Base-by-base conservation (phyloP, 2,329 filamentous ascomycete species). In the Daldinia sp. region DNA sequence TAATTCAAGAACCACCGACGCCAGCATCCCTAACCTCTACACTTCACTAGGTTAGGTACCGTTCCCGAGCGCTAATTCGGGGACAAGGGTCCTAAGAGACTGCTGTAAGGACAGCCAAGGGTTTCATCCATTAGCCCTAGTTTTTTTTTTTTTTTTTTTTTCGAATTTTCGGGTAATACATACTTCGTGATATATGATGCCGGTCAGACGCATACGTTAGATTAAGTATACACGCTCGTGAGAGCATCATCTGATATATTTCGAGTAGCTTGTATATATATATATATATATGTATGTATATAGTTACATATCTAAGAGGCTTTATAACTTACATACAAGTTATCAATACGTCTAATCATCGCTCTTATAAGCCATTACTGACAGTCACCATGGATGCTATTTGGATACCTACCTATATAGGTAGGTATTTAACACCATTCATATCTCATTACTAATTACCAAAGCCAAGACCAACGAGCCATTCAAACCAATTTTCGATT, bases 1-100 rank as follows among this genome's bases (percentile, higher is more conserved):
- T 39, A 39, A 21, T 68, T 64, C 34, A 61, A 55, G 57, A 68
- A 68, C 7, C 47, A 1, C 65, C 65, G 65, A 64, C 17, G 39
- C 11, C 29, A 11, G 35, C 29, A 21, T 21, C 37, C 35, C 19
- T 27, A 17, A 25, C 6, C 17, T 17, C 13, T 7, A 11, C 29
- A 32, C 29, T 32, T 32, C 6, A 32, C 29, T 11, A 6, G 11
- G 11, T 7, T 32, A 32, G 29, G 29, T 41, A 58, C 58, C 58
- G 15, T 56, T 43, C 52, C 48, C 34, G 21, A 29, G 43, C 50
- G 48, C 45, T 45, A 55, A 58, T 48, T 51, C 50, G 61, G 57
- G 51, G 30, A 30, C 62, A 39, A 61, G 25, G 43, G 32, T 17
- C 10, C 15, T 23, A 48, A n/a, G n/a, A n/a, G n/a, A n/a, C n/a